phyloP scores from a whole-genome alignment of 345 rosid species.

The Eucalyptus sideroxylon region DNA sequence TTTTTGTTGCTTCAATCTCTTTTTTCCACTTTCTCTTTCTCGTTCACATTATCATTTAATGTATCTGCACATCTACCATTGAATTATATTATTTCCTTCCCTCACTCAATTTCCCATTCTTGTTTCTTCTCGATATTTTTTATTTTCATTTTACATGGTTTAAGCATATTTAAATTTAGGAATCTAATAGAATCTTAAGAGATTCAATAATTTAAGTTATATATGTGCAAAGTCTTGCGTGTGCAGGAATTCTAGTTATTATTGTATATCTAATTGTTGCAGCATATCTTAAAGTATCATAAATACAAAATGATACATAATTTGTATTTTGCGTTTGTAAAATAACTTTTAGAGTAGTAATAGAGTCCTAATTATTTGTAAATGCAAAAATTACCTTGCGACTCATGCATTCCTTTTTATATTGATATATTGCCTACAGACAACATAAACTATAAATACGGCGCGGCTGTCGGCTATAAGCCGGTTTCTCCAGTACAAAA shows the following conservation, averaged over 20 bases:
- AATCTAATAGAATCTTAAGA: fast-evolving
- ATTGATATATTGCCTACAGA: background rate
- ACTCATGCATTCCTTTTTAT: background rate
- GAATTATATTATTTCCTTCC: background rate
- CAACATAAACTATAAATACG: background rate
- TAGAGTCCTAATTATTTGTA: background rate
- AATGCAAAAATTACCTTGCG: background rate
- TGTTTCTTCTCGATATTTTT: background rate
- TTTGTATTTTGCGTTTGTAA: background rate
- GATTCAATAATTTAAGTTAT: background rate
- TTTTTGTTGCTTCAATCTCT: background rate
- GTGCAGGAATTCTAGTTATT: background rate
- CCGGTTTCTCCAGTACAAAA: no score
- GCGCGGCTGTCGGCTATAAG: no score
- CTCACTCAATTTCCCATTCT: background rate
- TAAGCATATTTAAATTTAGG: background rate
- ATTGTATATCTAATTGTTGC: background rate
- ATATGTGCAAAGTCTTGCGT: fast-evolving
- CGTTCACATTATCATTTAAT: background rate
- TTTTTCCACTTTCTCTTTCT: background rate
- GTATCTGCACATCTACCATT: background rate
- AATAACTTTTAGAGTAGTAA: background rate
- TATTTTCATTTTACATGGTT: background rate
- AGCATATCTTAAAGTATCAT: background rate
- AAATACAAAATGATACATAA: background rate